Evolutionary conservation across 805 yeast species (phyloP).

Genomic region (Saccharomyces paradoxus): DNA sequence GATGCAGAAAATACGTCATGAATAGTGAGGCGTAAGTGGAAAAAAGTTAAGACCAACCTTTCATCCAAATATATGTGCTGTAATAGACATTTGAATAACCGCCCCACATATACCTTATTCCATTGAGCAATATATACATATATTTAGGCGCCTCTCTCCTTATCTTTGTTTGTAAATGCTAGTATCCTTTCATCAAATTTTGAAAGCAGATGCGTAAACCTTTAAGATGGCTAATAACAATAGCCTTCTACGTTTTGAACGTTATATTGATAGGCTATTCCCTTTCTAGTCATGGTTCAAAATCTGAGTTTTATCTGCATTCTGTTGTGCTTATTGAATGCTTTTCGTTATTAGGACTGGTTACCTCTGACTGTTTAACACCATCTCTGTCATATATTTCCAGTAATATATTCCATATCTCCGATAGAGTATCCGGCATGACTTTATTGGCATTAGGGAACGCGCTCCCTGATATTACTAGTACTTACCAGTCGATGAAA

Average conservation of each 20-base stretch:
- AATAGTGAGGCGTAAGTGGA: background rate
- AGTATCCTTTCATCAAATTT: background rate
- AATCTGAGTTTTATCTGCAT: constrained; percentile 6
- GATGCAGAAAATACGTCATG: background rate
- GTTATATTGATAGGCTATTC: constrained; percentile 1
- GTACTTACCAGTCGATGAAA: constrained; percentile 76
- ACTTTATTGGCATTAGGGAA: constrained; percentile 87
- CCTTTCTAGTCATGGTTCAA: background rate
- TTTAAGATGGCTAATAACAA: constrained; percentile 9
- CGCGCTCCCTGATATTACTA: constrained; percentile 82
- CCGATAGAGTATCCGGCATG: constrained; percentile 76
- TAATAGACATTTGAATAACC: background rate
- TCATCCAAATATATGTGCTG: background rate
- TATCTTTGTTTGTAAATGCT: background rate
- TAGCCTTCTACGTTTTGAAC: constrained; percentile 6
- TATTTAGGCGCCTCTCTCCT: background rate
- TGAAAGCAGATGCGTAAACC: background rate
- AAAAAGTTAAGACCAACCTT: background rate
- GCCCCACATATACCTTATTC: background rate
- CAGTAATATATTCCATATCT: constrained; percentile 43
- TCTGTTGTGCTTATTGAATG: constrained; percentile 31
- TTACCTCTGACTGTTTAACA: constrained; percentile 76
- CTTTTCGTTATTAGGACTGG: constrained; percentile 60
- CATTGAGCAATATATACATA: background rate
- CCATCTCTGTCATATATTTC: constrained; percentile 71